A percentile compares a stretch with the other conserved stretches of the same genome.
These are phyloP conservation scores for Acanthamoeba healyi DNA, from an alignment of 208 protist genomes.

Conservation along the genomic window DNA sequence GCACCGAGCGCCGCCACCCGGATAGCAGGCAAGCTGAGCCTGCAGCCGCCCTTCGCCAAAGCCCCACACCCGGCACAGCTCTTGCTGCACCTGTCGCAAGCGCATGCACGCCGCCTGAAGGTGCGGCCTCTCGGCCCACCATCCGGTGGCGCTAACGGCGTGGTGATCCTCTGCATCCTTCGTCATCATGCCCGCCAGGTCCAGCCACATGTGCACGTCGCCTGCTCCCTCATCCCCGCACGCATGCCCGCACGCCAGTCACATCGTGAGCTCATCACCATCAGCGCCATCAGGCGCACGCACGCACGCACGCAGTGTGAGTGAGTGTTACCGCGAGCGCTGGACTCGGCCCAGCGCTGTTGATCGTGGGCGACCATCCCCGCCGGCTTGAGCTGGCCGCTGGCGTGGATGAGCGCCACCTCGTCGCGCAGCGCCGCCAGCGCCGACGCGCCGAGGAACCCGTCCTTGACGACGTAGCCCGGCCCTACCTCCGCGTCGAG, in stretches of 20 bases:
- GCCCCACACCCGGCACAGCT: not conserved
- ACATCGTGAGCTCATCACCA: no score
- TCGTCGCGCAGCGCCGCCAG: not conserved
- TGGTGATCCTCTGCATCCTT: no score
- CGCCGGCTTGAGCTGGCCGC: not conserved
- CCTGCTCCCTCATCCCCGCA: not conserved
- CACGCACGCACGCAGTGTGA: no score
- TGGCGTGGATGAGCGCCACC: not conserved
- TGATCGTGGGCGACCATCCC: not conserved
- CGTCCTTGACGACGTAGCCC: not conserved
- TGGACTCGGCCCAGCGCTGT: not conserved
- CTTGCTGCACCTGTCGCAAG: not conserved
- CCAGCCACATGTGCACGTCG: slow-evolving; percentile 2
- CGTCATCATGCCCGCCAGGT: not conserved
- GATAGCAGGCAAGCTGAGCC: slow-evolving; percentile 11
- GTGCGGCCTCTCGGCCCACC: not conserved
- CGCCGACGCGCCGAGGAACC: not conserved
- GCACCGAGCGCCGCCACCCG: not conserved
- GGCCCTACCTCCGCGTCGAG: not conserved
- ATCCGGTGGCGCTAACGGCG: no score
- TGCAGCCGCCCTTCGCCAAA: not conserved
- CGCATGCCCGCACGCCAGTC: not conserved
- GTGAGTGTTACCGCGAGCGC: not conserved
- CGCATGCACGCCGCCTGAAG: not conserved
- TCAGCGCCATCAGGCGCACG: no score